Conservation (phyloP, 2,329 filamentous ascomycete species). For the Alternaria longipes region DNA sequence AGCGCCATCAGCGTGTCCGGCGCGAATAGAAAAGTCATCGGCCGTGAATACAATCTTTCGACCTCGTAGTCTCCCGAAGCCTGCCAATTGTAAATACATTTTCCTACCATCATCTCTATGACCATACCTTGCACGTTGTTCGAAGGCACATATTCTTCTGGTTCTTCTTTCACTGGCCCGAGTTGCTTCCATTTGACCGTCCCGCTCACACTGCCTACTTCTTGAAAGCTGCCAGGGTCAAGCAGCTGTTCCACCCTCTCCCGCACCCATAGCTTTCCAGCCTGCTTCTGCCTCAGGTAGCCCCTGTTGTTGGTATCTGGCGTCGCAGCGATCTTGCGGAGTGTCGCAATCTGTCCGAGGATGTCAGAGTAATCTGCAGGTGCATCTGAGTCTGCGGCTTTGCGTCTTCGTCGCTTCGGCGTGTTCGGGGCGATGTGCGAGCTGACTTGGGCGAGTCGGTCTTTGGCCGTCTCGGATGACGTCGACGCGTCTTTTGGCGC, state of each 20-base stretch:
- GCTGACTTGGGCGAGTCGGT: conserved; percentile 60
- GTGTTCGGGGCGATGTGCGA: conserved; percentile 54
- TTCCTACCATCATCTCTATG: neutral
- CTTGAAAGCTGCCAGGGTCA: conserved; percentile 64
- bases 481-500: conserved; percentile 29
- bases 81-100: conserved; percentile 19
- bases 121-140: conserved; percentile 67
- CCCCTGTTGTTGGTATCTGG: conserved; percentile 64
- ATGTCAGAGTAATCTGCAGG: conserved; percentile 71
- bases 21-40: conserved; percentile 70
- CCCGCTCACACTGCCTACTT: conserved; percentile 69
- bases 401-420: conserved; percentile 49
- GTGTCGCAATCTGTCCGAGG: conserved; percentile 63
- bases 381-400: conserved; percentile 53
- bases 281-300: conserved; percentile 69
- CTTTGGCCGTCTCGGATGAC: conserved; percentile 45
- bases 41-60: conserved; percentile 68
- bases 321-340: conserved; percentile 63
- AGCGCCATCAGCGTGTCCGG: conserved; percentile 71
- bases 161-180: conserved; percentile 56
- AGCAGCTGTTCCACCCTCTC: conserved; percentile 68
- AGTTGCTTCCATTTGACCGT: conserved; percentile 66
- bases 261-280: conserved; percentile 72
- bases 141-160: conserved; percentile 63
- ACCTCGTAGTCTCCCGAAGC: conserved; percentile 62